Evolutionary conservation across 2,329 filamentous ascomycete genomes (phyloP).

Genomic region (Fusarium miscanthi): DNA sequence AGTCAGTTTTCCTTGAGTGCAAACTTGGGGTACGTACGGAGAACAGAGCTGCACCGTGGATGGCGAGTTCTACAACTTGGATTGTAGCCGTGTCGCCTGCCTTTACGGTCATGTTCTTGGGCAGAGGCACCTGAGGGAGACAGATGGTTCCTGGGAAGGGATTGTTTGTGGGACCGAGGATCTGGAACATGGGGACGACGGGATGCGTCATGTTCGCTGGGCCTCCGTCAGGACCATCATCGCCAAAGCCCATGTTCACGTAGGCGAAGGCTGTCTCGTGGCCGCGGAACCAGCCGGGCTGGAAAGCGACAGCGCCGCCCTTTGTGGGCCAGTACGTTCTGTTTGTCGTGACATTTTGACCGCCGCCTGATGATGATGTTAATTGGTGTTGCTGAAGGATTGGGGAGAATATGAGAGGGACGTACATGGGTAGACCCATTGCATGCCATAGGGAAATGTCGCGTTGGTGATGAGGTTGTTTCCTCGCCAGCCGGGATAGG

Average conservation of each 20-base stretch:
- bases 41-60: constrained; percentile 85
- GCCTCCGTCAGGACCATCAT: constrained; percentile 68
- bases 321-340: constrained; percentile 90
- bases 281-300: constrained; percentile 96
- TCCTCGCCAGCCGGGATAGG: constrained; percentile 87
- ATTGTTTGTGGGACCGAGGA: constrained; percentile 82
- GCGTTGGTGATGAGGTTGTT: constrained; percentile 85
- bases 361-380: constrained; percentile 73
- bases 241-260: constrained; percentile 90
- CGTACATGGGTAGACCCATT: constrained; percentile 96
- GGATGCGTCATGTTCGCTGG: constrained; percentile 88
- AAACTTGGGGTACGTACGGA: constrained; percentile 66
- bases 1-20: not conserved
- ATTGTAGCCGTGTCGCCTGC: constrained; percentile 92
- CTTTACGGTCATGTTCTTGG: constrained; percentile 74
- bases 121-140: constrained; percentile 87
- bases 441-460: constrained; percentile 87
- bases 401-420: constrained; percentile 25
- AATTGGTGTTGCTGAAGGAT: constrained; percentile 3
- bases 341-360: constrained; percentile 80
- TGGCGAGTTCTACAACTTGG: constrained; percentile 83
- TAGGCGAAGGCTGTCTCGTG: constrained; percentile 86
- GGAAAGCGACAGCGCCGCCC: constrained; percentile 88
- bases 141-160: constrained; percentile 92
- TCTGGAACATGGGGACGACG: constrained; percentile 84